Evolutionary conservation across 2,329 filamentous ascomycete species (phyloP), one percentile per base, ranked within the genome.

Genomic region (Drechslerella coelobrocha): DNA sequence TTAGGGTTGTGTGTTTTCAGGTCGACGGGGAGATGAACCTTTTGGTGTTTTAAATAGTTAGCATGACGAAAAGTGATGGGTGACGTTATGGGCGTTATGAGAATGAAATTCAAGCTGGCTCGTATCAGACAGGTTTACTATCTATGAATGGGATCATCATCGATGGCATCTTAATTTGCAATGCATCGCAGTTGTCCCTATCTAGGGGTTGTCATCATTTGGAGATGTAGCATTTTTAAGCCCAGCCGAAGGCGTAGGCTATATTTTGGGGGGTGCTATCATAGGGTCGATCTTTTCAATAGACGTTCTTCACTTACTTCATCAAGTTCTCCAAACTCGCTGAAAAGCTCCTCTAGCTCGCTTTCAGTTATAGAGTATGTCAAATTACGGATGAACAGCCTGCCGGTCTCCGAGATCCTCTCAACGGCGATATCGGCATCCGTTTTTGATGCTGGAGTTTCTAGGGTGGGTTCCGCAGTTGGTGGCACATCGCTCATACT

Each of bases 81-180:
- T 55, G 26, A 7, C 27, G n/a, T 9, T 34, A n/a, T 2, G 34
- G 7, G 21, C 17, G 12, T 23, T 8, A 23, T 51, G 52, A 43
- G 34, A 31, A 9, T 47, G 23, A 24, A 12, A 57, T 24, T 12
- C 24, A 27, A 9, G n/a, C 21, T 14, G 1, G 31, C 19, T 37
- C 45, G 81, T 82, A 81, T 92, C 89, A 94, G 91, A 87, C 85
- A 83, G 83, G 81, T 97, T 93, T 99, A 99, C 94, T 97, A 99
- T 75, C 73, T 74, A 45, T 71, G 56, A 63, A 62, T 75, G 59
- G 73, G 60, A 68, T 74, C 71, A 75, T 95, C 92, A 97, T 83
- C 83, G 91, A 90, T 91, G 82, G 78, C 80, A 83, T 89, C 89
- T 93, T 97, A n/a, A 90, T 61, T 69, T 71, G 65, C 60, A 54